Conservation (phyloP, 2,329 filamentous ascomycete species). For the Penicillium sp. region DNA sequence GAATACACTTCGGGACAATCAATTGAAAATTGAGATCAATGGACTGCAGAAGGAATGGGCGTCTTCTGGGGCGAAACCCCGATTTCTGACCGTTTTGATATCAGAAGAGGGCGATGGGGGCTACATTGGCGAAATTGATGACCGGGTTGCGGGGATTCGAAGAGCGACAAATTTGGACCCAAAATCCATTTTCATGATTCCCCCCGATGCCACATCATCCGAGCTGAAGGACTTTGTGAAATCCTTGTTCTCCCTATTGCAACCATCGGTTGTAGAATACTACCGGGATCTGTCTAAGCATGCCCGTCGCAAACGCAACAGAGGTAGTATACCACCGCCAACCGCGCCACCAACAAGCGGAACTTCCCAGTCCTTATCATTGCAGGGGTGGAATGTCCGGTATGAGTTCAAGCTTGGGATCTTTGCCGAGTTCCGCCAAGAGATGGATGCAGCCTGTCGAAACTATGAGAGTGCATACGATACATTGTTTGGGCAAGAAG, state of each 20-base stretch:
- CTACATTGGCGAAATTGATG: constrained; percentile 58
- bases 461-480: constrained; percentile 87
- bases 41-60: constrained; percentile 62
- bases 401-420: constrained; percentile 92
- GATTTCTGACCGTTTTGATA: constrained; percentile 70
- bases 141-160: constrained; percentile 73
- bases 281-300: constrained; percentile 94
- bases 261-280: constrained; percentile 74
- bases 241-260: constrained; percentile 65
- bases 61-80: constrained; percentile 61
- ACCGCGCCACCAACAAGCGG: constrained; percentile 76
- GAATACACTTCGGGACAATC: constrained; percentile 74
- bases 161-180: constrained; percentile 72
- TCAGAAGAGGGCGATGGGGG: constrained; percentile 64
- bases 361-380: constrained; percentile 77
- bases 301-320: constrained; percentile 76
- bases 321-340: constrained; percentile 70
- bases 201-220: constrained; percentile 62
- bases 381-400: constrained; percentile 83
- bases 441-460: constrained; percentile 79
- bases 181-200: constrained; percentile 79
- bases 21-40: constrained; percentile 81
- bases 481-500: constrained; percentile 69
- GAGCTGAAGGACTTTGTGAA: constrained; percentile 70
- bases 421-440: constrained; percentile 87